Percentiles rank a stretch among this genome's conserved stretches.
Evolutionary conservation across 2,329 filamentous ascomycete genomes (phyloP).

Genomic region (Alternaria sp.): DNA sequence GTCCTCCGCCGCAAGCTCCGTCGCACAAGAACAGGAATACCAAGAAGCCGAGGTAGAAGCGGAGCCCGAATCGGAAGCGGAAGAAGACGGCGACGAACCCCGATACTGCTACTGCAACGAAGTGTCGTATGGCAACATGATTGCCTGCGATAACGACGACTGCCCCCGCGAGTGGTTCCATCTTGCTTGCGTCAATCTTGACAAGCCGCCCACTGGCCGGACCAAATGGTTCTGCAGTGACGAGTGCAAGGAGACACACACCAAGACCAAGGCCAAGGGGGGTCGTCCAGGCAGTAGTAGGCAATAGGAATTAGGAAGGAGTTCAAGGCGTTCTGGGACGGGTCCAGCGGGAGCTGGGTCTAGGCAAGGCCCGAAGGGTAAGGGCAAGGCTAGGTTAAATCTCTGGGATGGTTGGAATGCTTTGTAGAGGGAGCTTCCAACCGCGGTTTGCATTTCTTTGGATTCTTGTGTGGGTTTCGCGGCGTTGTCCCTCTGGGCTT

Average conservation of each 20-base stretch:
- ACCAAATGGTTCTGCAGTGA: constrained; percentile 51
- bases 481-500: neutral
- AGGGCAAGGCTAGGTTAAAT: constrained; percentile 43
- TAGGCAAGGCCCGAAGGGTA: constrained; percentile 40
- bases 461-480: constrained; percentile 12
- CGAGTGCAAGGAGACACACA: constrained; percentile 44
- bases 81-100: constrained; percentile 57
- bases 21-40: constrained; percentile 42
- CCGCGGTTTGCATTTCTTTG: constrained; percentile 31
- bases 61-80: constrained; percentile 42
- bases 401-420: constrained; percentile 48
- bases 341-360: constrained; percentile 35
- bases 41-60: constrained; percentile 37
- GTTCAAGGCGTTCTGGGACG: constrained; percentile 47
- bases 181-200: constrained; percentile 67
- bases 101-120: constrained; percentile 71
- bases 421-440: constrained; percentile 34
- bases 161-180: constrained; percentile 73
- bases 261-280: constrained; percentile 41
- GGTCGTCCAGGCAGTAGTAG: constrained; percentile 47
- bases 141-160: constrained; percentile 69
- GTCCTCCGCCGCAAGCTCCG: constrained; percentile 41
- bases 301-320: constrained; percentile 50
- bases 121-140: constrained; percentile 71
- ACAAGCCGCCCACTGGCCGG: constrained; percentile 60